Evolutionary conservation across 208 protist species (phyloP).

Genomic region (Endotrypanum monterogeii): DNA sequence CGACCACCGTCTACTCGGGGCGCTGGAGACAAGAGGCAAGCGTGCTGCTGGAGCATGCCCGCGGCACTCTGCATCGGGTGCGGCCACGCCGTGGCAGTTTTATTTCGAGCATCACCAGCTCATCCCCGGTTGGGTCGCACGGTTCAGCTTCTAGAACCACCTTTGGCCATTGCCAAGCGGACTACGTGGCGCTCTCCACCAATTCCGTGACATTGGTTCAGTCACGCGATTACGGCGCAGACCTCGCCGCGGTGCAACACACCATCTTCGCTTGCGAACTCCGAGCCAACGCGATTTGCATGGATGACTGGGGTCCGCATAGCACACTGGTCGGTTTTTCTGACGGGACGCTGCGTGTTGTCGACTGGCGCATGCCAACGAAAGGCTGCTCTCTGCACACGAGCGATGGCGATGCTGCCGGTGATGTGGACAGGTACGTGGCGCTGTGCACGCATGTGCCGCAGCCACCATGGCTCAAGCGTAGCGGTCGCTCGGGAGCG

Average conservation of each 20-base stretch:
- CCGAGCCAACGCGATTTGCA: constrained; percentile 45
- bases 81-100: constrained; percentile 10
- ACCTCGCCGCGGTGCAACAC: constrained; percentile 16
- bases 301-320: constrained; percentile 58
- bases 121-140: neutral
- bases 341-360: constrained; percentile 48
- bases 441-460: constrained; percentile 25
- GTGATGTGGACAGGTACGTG: neutral
- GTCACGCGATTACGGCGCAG: constrained; percentile 24
- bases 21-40: constrained; percentile 24
- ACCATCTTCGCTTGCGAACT: constrained; percentile 18
- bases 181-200: constrained; percentile 25
- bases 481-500: constrained; percentile 9
- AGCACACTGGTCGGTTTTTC: constrained; percentile 67
- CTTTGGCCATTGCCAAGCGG: constrained; percentile 2
- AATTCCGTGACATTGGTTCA: constrained; percentile 19
- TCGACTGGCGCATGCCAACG: constrained; percentile 61
- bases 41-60: constrained; percentile 12
- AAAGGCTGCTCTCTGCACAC: neutral
- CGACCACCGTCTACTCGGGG: constrained; percentile 2
- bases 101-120: neutral
- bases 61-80: constrained; percentile 18
- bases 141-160: neutral
- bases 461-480: constrained; percentile 42
- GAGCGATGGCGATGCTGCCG: neutral